phyloP scores from a whole-genome alignment of 768 basidiomycete genomes.

The Pleurotus platypus region DNA sequence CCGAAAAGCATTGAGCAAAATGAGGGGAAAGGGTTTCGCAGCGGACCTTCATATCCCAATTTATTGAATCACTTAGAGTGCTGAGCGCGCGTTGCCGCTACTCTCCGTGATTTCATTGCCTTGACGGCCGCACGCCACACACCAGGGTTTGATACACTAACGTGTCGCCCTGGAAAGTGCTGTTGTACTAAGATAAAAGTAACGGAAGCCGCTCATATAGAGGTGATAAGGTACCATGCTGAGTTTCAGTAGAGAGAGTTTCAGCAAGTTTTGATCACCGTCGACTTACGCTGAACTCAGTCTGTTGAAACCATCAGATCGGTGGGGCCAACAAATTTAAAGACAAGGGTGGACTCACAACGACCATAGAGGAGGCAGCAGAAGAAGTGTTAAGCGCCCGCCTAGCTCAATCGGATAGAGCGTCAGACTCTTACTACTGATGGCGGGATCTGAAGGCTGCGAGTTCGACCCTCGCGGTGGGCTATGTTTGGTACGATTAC shows the following conservation, averaged over 20 bases:
- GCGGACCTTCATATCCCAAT: background rate
- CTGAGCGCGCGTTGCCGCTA: background rate
- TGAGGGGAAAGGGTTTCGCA: background rate
- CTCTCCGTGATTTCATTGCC: background rate
- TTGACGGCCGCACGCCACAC: too few relatives aligned
- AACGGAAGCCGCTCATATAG: background rate
- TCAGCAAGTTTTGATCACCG: background rate
- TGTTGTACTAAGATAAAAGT: too few relatives aligned
- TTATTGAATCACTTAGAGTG: background rate
- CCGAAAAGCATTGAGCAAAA: background rate
- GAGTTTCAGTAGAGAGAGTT: background rate
- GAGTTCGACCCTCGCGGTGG: slow-evolving; percentile 83
- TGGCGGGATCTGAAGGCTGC: slow-evolving; percentile 66
- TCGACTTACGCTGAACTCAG: too few relatives aligned
- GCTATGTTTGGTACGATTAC: slow-evolving; percentile 31
- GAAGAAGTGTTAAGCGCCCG: slow-evolving; percentile 28
- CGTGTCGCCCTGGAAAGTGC: too few relatives aligned
- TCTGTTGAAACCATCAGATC: background rate
- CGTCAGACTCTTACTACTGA: slow-evolving; percentile 50
- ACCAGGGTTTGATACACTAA: too few relatives aligned
- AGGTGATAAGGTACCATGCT: background rate
- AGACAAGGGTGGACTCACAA: background rate
- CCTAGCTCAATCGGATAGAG: slow-evolving; percentile 68
- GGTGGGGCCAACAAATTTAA: background rate
- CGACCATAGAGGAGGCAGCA: background rate